These are phyloP conservation scores for Saturnispora galanensis DNA, from an alignment of 805 yeast genomes.

Conservation along the genomic window DNA sequence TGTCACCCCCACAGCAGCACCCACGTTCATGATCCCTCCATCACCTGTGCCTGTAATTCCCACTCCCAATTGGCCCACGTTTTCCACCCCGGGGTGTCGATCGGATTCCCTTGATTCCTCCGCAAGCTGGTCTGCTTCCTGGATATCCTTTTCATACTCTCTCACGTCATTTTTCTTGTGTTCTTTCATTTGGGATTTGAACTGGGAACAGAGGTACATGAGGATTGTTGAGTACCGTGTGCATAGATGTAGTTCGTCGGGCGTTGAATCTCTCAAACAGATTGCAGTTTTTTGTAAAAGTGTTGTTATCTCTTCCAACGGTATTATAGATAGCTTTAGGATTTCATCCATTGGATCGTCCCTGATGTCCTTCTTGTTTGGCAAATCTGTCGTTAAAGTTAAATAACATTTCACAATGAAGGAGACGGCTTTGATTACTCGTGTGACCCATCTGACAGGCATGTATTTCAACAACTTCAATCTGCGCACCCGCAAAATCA, in stretches of 20 bases:
- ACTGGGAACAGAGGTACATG: slow-evolving; percentile 66
- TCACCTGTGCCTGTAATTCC: slow-evolving; percentile 4
- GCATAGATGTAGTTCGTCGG: slow-evolving; percentile 81
- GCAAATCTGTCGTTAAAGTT: slow-evolving; percentile 37
- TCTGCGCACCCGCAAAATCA: slow-evolving; percentile 60
- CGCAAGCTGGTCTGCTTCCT: slow-evolving; percentile 2
- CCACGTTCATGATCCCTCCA: slow-evolving; percentile 5
- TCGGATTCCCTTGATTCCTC: not conserved
- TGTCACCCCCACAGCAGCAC: slow-evolving; percentile 2
- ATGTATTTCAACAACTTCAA: slow-evolving; percentile 57
- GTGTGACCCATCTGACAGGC: slow-evolving; percentile 89
- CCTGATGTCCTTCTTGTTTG: not conserved
- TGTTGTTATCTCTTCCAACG: slow-evolving; percentile 59
- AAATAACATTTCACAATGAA: slow-evolving; percentile 80
- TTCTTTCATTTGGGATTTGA: slow-evolving; percentile 36
- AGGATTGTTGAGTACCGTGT: slow-evolving; percentile 69
- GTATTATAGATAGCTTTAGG: slow-evolving; percentile 51
- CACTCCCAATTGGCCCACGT: not conserved
- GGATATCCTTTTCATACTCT: slow-evolving; percentile 9
- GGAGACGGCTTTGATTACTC: slow-evolving; percentile 81
- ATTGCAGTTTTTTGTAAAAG: slow-evolving; percentile 65
- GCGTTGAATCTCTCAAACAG: slow-evolving; percentile 70
- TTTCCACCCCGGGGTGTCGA: not conserved
- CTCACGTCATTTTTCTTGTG: slow-evolving; percentile 10
- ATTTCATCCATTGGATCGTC: slow-evolving; percentile 16